Base-by-base conservation (phyloP, 1,284 basidiomycete genomes). In the Sphaerobolus stellatus region DNA sequence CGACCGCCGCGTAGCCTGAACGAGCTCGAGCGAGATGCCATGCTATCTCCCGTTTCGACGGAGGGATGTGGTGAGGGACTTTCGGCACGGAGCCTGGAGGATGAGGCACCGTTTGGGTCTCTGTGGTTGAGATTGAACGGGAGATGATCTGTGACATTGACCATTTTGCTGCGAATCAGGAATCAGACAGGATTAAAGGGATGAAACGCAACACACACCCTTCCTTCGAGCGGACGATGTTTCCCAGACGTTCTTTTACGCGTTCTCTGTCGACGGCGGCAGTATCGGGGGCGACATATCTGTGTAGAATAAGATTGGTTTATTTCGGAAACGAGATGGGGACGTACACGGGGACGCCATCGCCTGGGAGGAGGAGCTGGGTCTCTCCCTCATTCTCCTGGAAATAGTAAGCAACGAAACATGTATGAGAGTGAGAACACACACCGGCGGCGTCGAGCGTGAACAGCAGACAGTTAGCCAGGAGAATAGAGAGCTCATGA, bases 91-190 rank as follows among this genome's bases (percentile, higher is more conserved):
- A 54, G 20, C 14, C 72, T 69, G 24, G 75, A 74, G 13, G 70
- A 59, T 1, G 77, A 74, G 20, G 71, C 65, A 0, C 58, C 59
- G 33, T 75, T 71, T 22, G 76, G 59, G 9, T 67, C 63, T 54
- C 75, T 76, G 64, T 80, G 78, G 67, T 82, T 79, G 22, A 88
- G 74, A 65, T 84, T 83, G 72, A 88, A 88, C 0, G 85, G 86
- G 25, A 83, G 75, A 31, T 75, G 75, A 4, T 82, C 78, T 55
- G 77, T 77, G 14, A 88, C 78, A 54, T 85, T 86, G 58, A 88
- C 85, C 86, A 88, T 88, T 76, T 83, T 85, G 41, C 86, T 87
- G 65, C 11, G 13, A 38, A 20, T 9, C 3, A 8, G 22, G n/a
- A 25, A 20, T 9, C 40, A 22, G 40, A 33, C 8, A 9, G 16